Conservation (phyloP, 169 alveolate genomes). For the Eimeria nieschulzi region DNA sequence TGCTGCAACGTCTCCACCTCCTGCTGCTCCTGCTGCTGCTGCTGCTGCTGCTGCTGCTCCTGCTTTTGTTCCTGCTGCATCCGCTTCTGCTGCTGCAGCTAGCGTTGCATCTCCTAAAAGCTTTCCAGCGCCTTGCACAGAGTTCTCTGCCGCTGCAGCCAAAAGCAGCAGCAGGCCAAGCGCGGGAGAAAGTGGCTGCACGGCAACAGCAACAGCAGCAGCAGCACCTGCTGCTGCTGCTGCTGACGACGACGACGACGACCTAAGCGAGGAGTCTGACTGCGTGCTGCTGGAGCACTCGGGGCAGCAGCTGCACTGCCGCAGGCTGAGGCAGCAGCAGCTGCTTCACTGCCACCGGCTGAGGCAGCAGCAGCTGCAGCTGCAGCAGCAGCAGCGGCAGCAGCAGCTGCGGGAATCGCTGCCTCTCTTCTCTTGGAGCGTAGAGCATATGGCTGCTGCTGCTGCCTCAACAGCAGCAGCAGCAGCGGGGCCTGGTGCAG, state of each 20-base stretch:
- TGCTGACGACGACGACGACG: not conserved
- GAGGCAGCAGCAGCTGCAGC: conserved; percentile 8
- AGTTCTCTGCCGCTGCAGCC: no score
- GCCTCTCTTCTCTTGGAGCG: conserved; percentile 1
- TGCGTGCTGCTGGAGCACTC: conserved; percentile 3
- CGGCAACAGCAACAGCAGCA: conserved; percentile 13
- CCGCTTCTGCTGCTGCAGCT: conserved; percentile 23
- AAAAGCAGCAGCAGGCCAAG: no score
- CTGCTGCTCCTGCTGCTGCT: not conserved
- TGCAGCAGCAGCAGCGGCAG: conserved; percentile 6
- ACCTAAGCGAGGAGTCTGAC: not conserved
- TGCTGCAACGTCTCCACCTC: not conserved
- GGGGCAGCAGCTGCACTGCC: not conserved
- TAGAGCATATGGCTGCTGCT: not conserved
- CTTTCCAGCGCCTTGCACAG: not conserved
- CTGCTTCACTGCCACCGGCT: not conserved
- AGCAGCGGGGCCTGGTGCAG: not conserved
- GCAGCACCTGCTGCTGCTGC: conserved; percentile 11
- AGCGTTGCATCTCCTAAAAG: not conserved
- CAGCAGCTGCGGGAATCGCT: not conserved
- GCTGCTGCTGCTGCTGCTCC: conserved; percentile 18
- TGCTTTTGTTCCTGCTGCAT: no score
- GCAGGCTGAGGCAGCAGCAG: not conserved
- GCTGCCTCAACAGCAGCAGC: not conserved
- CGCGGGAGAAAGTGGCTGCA: no score